phyloP scores from a whole-genome alignment of 2,329 filamentous ascomycete species.

The Aureobasidium sp. region DNA sequence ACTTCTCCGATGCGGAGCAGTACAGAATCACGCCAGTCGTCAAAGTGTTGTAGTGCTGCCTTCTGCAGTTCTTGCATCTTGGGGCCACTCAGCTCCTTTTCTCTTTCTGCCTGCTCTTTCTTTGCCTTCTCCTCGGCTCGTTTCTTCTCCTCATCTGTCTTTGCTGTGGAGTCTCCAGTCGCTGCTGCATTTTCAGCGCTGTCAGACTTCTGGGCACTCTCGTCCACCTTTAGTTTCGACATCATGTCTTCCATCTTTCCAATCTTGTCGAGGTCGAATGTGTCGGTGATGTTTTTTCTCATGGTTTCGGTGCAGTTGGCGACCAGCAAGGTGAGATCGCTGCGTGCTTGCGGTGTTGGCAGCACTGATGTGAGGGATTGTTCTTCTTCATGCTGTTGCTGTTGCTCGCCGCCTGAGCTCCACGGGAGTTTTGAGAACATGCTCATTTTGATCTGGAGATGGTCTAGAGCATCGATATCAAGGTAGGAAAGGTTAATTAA shows the following conservation, averaged over 20 bases:
- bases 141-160: conserved; percentile 25
- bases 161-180: conserved; percentile 6
- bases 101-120: conserved; percentile 32
- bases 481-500: background rate
- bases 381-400: conserved; percentile 23
- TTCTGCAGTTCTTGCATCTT: conserved; percentile 60
- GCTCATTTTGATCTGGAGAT: background rate
- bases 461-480: background rate
- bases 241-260: conserved; percentile 24
- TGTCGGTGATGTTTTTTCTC: conserved; percentile 37
- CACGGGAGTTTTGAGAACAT: conserved; percentile 17
- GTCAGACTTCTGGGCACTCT: background rate
- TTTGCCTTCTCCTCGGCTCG: conserved; percentile 26
- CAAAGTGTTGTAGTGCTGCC: conserved; percentile 63
- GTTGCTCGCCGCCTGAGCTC: conserved; percentile 11
- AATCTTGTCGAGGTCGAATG: conserved; percentile 34
- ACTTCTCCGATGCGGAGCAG: conserved; percentile 65
- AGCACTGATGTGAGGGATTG: conserved; percentile 41
- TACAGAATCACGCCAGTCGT: conserved; percentile 70
- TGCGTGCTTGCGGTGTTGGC: conserved; percentile 34
- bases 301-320: conserved; percentile 40
- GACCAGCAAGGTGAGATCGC: conserved; percentile 40
- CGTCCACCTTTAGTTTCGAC: conserved; percentile 22
- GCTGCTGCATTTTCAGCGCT: background rate
- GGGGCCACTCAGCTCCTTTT: conserved; percentile 44